Evolutionary conservation across 2,329 filamentous ascomycete species (phyloP).

Genomic region (Stromatinia cepivora): DNA sequence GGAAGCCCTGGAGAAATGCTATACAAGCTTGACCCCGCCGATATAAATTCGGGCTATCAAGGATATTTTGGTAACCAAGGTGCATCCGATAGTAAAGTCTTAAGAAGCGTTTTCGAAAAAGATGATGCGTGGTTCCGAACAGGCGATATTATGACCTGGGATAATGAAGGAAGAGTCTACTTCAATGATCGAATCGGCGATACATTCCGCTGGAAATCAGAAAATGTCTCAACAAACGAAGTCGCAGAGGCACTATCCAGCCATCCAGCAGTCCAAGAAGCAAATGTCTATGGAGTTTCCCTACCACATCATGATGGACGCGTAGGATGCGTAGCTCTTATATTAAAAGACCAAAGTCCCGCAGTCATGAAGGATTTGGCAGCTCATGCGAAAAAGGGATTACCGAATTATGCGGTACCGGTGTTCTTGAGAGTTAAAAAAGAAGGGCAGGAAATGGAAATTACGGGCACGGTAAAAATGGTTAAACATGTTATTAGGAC

Average conservation of each 20-base stretch:
- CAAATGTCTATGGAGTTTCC: slow-evolving; percentile 82
- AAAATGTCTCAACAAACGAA: slow-evolving; percentile 81
- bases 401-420: slow-evolving; percentile 76
- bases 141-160: slow-evolving; percentile 76
- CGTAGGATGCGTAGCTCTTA: slow-evolving; percentile 76
- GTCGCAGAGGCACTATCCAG: slow-evolving; percentile 73
- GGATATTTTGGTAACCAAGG: slow-evolving; percentile 77
- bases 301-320: slow-evolving; percentile 80
- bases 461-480: slow-evolving; percentile 86
- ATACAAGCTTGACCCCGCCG: slow-evolving; percentile 64
- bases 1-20: slow-evolving; percentile 76
- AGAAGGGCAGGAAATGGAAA: slow-evolving; percentile 50
- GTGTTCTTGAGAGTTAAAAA: slow-evolving; percentile 71
- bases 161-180: slow-evolving; percentile 68
- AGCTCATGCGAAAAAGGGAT: slow-evolving; percentile 52
- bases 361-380: slow-evolving; percentile 60
- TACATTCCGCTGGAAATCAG: slow-evolving; percentile 78
- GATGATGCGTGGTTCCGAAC: slow-evolving; percentile 83
- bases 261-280: slow-evolving; percentile 68
- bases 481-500: slow-evolving; percentile 73
- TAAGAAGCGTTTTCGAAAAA: slow-evolving; percentile 69
- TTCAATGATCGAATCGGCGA: slow-evolving; percentile 82
- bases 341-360: slow-evolving; percentile 50
- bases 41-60: slow-evolving; percentile 67
- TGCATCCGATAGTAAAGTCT: slow-evolving; percentile 71